phyloP scores from a whole-genome alignment of 306 rosid genomes.

The Pueraria montana region DNA sequence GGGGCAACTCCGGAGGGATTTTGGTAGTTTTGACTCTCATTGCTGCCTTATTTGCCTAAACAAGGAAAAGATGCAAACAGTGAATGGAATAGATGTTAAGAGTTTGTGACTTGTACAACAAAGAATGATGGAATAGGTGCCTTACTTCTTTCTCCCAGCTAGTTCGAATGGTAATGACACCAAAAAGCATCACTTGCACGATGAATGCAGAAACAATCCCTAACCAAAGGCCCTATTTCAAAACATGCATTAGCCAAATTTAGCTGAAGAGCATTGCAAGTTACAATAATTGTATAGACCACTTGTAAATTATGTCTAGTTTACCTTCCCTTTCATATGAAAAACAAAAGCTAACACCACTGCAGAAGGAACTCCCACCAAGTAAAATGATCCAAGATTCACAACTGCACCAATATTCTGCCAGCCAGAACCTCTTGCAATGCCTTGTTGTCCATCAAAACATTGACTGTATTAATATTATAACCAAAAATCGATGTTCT shows the following conservation, averaged over 20 bases:
- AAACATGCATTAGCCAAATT: conserved; percentile 29
- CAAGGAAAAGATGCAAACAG: not conserved
- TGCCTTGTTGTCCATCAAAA: conserved; percentile 22
- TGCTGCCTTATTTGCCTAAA: conserved; percentile 47
- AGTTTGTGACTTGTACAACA: not conserved
- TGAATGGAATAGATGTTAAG: not conserved
- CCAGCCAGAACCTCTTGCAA: conserved; percentile 47
- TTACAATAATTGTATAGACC: not conserved
- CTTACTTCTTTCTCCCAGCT: conserved; percentile 55
- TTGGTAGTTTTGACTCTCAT: conserved; percentile 10
- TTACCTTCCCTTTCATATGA: conserved; percentile 47
- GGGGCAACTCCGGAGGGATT: conserved; percentile 1
- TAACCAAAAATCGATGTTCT: not conserved
- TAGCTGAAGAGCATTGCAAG: not conserved
- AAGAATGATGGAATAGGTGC: not conserved
- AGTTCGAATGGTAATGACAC: conserved; percentile 35
- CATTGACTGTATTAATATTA: not conserved
- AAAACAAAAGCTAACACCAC: conserved; percentile 42
- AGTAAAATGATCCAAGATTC: conserved; percentile 47
- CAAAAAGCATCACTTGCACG: conserved; percentile 44
- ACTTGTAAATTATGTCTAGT: not conserved
- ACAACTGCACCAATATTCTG: conserved; percentile 40
- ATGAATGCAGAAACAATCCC: conserved; percentile 49
- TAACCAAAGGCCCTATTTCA: conserved; percentile 57
- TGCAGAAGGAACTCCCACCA: conserved; percentile 40